phyloP scores from a whole-genome alignment of 805 yeast genomes.

The Ogataea henricii region DNA sequence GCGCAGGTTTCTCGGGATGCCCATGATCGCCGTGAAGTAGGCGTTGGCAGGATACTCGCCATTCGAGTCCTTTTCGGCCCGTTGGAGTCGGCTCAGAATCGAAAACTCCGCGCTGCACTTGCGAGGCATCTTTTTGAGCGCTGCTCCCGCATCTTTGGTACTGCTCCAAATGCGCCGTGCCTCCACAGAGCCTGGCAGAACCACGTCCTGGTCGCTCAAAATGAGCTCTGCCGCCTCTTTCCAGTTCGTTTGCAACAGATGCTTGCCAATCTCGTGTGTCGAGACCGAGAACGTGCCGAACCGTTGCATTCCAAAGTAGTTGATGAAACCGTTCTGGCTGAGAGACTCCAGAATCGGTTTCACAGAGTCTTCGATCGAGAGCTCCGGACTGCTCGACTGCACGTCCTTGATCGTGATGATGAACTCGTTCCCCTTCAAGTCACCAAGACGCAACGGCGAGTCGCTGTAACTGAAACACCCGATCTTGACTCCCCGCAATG shows the following conservation, averaged over 20 bases:
- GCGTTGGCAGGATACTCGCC: conserved; percentile 51
- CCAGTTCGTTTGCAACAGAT: conserved; percentile 73
- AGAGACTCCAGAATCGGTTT: conserved; percentile 57
- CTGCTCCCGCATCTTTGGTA: conserved; percentile 62
- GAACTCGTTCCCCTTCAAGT: conserved; percentile 86
- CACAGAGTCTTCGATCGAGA: conserved; percentile 48
- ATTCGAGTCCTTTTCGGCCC: conserved; percentile 48
- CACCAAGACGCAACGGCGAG: conserved; percentile 71
- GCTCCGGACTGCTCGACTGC: conserved; percentile 35
- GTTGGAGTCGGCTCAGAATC: conserved; percentile 61
- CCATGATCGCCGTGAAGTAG: conserved; percentile 80
- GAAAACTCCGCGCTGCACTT: conserved; percentile 84
- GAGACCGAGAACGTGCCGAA: conserved; percentile 95
- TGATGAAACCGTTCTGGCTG: conserved; percentile 74
- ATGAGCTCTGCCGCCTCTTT: conserved; percentile 75
- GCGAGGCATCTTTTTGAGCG: conserved; percentile 80
- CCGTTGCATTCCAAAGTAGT: conserved; percentile 97
- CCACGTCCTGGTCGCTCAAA: conserved; percentile 82
- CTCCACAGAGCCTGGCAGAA: conserved; percentile 77
- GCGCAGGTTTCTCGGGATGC: conserved; percentile 88
- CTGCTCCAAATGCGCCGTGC: conserved; percentile 83
- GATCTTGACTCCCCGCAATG: conserved; percentile 72
- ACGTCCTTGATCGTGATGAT: conserved; percentile 81
- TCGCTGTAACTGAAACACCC: conserved; percentile 78
- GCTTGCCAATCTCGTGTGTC: conserved; percentile 82